Evolutionary conservation across 805 yeast genomes (phyloP).

Genomic region (Lipomyces mesembrius): DNA sequence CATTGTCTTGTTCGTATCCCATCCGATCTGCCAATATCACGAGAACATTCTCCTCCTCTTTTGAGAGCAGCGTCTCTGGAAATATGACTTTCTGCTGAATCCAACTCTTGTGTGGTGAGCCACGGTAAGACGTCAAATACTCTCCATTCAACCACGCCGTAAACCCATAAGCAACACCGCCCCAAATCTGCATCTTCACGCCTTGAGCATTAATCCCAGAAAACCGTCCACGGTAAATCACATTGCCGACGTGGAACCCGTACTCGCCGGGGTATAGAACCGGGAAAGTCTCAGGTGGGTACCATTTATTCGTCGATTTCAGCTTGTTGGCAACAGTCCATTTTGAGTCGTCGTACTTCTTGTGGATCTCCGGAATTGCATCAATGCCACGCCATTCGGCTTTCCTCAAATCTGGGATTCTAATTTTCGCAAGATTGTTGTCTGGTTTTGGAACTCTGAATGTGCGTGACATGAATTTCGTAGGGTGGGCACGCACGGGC

Average conservation of each 20-base stretch:
- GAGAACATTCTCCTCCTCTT: conserved; percentile 16
- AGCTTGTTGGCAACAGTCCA: conserved; percentile 24
- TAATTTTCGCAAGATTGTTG: conserved; percentile 18
- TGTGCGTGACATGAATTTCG: conserved; percentile 20
- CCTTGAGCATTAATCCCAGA: conserved; percentile 11
- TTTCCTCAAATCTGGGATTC: conserved; percentile 15
- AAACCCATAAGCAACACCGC: conserved; percentile 29
- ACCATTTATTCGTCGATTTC: conserved; percentile 18
- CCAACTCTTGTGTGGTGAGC: conserved; percentile 11
- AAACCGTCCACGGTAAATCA: conserved; percentile 28
- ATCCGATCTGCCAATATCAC: conserved; percentile 26
- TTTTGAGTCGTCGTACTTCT: conserved; percentile 25
- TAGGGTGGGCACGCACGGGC: conserved; percentile 3
- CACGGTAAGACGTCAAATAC: conserved; percentile 21
- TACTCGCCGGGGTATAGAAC: conserved; percentile 33
- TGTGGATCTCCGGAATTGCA: conserved; percentile 19
- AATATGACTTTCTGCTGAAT: conserved; percentile 7
- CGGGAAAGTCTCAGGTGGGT: conserved; percentile 25
- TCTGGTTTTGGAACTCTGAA: conserved; percentile 23
- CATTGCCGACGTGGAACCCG: conserved; percentile 27
- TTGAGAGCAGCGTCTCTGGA: conserved; percentile 6
- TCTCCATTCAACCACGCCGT: conserved; percentile 27
- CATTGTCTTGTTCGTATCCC: conserved; percentile 26
- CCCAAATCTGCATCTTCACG: conserved; percentile 22
- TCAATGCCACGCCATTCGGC: conserved; percentile 23